Evolutionary conservation across 176 grass and related monocot genomes (phyloP).

Genomic region (Oryza australiensis): DNA sequence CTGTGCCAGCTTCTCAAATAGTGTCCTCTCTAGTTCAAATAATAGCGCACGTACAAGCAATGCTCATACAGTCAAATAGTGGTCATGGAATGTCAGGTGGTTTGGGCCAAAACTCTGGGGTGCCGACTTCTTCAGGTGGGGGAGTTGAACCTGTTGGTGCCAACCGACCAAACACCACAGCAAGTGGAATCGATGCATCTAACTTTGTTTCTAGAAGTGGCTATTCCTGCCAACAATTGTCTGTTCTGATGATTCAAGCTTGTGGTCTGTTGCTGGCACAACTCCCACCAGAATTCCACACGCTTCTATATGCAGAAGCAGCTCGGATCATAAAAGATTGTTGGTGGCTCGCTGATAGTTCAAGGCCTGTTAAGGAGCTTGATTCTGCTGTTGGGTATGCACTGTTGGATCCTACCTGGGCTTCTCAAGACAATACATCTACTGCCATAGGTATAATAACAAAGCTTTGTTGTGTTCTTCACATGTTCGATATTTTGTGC

Average conservation of each 20-base stretch:
- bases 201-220: constrained; percentile 95
- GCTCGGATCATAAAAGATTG: constrained; percentile 93
- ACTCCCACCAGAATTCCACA: constrained; percentile 93
- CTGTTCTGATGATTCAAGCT: constrained; percentile 98
- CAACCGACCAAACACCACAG: constrained; percentile 51
- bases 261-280: constrained; percentile 94
- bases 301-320: constrained; percentile 91
- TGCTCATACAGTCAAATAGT: constrained; percentile 78
- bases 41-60: constrained; percentile 81
- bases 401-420: constrained; percentile 85
- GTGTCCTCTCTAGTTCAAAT: constrained; percentile 91
- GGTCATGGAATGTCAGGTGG: constrained; percentile 63
- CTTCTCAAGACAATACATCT: constrained; percentile 96
- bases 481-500: constrained; percentile 5
- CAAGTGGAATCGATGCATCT: constrained; percentile 63
- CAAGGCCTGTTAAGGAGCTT: constrained; percentile 84
- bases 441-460: constrained; percentile 70
- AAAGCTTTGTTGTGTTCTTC: neutral
- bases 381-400: constrained; percentile 98
- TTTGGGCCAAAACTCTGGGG: constrained; percentile 65
- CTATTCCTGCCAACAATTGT: constrained; percentile 84
- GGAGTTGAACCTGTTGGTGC: constrained; percentile 58
- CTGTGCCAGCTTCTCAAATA: constrained; percentile 69
- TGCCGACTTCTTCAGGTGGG: constrained; percentile 76
- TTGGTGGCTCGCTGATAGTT: constrained; percentile 93